Conservation (phyloP, 1,284 basidiomycete species). For the Leccinum solheimii region DNA sequence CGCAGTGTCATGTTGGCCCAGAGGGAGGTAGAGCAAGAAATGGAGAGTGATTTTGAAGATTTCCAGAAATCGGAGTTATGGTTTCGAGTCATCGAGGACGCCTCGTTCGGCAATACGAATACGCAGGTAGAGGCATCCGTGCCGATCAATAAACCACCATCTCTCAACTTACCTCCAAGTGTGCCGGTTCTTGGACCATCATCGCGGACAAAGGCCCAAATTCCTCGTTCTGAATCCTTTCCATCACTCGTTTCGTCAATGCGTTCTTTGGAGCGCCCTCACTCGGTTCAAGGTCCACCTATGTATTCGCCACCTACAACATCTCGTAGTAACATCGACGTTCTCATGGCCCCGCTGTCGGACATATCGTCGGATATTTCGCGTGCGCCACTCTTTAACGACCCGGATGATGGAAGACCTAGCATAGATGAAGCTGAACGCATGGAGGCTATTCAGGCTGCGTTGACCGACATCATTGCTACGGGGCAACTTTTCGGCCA, state of each 20-base stretch:
- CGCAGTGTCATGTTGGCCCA: conserved; percentile 83
- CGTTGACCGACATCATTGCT: conserved; percentile 91
- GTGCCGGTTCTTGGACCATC: conserved; percentile 10
- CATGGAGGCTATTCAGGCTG: conserved; percentile 93
- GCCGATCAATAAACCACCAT: conserved; percentile 31
- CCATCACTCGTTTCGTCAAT: conserved; percentile 33
- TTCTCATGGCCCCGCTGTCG: conserved; percentile 70
- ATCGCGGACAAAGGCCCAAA: conserved; percentile 25
- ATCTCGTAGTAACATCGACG: conserved; percentile 62
- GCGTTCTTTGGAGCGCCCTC: conserved; percentile 12
- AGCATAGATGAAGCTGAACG: conserved; percentile 68
- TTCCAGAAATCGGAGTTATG: conserved; percentile 89
- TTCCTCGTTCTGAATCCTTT: conserved; percentile 43
- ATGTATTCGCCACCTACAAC: conserved; percentile 35
- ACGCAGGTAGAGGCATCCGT: conserved; percentile 25
- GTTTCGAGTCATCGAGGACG: conserved; percentile 83
- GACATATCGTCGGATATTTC: conserved; percentile 51
- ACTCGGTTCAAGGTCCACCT: conserved; percentile 11
- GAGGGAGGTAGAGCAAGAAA: conserved; percentile 79
- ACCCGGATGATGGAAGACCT: conserved; percentile 64
- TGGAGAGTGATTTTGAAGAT: conserved; percentile 89
- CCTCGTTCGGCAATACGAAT: conserved; percentile 45
- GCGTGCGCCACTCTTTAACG: conserved; percentile 78
- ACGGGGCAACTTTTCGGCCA: conserved; percentile 56
- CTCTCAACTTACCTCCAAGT: conserved; percentile 20